phyloP scores from a whole-genome alignment of 345 rosid genomes.

The Corchorus olitorius region DNA sequence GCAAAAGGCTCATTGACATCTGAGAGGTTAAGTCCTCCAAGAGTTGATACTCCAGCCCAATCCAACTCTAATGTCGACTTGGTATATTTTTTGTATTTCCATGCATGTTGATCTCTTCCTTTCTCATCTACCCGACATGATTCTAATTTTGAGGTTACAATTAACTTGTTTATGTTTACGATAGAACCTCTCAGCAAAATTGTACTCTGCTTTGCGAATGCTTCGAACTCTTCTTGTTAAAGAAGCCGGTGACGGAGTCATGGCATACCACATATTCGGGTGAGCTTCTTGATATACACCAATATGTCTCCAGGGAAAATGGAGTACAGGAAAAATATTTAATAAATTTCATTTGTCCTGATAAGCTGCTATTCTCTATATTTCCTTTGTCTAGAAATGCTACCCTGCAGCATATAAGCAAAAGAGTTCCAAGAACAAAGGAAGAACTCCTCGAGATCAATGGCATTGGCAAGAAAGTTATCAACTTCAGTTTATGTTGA shows the following conservation, averaged over 20 bases:
- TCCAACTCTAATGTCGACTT: constrained; percentile 45
- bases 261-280: constrained; percentile 96
- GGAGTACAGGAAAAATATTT: not conserved
- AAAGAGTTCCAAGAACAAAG: constrained; percentile 76
- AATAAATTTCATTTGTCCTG: not conserved
- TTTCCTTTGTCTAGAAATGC: constrained; percentile 58
- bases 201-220: constrained; percentile 67
- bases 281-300: constrained; percentile 34
- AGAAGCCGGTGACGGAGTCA: constrained; percentile 84
- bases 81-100: constrained; percentile 44
- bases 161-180: constrained; percentile 1
- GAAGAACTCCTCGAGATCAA: constrained; percentile 90
- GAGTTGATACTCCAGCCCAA: constrained; percentile 42
- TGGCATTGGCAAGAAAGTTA: constrained; percentile 95
- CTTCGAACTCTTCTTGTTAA: constrained; percentile 77
- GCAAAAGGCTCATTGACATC: constrained; percentile 62
- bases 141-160: constrained; percentile 10
- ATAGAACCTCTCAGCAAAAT: constrained; percentile 71
- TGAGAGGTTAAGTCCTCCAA: constrained; percentile 54
- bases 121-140: constrained; percentile 17
- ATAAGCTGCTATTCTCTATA: not conserved
- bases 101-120: constrained; percentile 15
- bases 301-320: constrained; percentile 1
- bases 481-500: constrained; percentile 1
- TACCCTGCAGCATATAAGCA: constrained; percentile 74